phyloP scores from a whole-genome alignment of 225 moss, liverwort and hornwort genomes.

The Polytrichum commune region DNA sequence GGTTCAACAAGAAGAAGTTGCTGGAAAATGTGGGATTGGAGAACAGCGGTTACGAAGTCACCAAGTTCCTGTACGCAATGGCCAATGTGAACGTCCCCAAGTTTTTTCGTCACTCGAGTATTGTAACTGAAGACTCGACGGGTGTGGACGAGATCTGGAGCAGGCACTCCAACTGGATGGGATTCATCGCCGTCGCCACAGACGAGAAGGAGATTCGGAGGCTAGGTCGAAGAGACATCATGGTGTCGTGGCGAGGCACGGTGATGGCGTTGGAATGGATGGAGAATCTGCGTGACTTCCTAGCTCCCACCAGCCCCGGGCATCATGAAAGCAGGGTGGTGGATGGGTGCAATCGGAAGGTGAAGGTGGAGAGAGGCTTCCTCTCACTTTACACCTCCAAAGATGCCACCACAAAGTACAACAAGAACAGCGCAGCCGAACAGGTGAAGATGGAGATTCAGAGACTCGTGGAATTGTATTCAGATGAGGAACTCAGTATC shows the following conservation, averaged over 20 bases:
- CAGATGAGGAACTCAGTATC: slow-evolving; percentile 48
- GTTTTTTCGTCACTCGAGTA: slow-evolving; percentile 31
- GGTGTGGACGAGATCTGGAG: slow-evolving; percentile 48
- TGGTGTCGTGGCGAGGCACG: slow-evolving; percentile 76
- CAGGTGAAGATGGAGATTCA: slow-evolving; percentile 36
- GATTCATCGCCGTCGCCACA: slow-evolving; percentile 65
- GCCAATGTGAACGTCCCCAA: slow-evolving; percentile 35
- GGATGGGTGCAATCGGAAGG: slow-evolving; percentile 14
- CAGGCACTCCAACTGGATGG: slow-evolving; percentile 74
- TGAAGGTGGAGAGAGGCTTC: slow-evolving; percentile 53
- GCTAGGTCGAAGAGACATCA: slow-evolving; percentile 69
- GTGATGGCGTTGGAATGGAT: slow-evolving; percentile 63
- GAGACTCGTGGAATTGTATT: slow-evolving; percentile 36
- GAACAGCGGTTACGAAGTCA: slow-evolving; percentile 61
- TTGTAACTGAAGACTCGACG: no score
- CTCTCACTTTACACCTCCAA: slow-evolving; percentile 35
- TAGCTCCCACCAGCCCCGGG: slow-evolving; percentile 41
- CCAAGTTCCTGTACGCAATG: slow-evolving; percentile 71
- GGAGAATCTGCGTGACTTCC: slow-evolving; percentile 46
- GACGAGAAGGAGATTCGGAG: slow-evolving; percentile 40
- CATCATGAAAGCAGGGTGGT: not conserved
- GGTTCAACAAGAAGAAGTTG: slow-evolving; percentile 35
- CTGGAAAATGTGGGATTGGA: slow-evolving; percentile 59
- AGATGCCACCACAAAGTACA: slow-evolving; percentile 34
- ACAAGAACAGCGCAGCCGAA: slow-evolving; percentile 29